Evolutionary conservation across 2,329 filamentous ascomycete species (phyloP), one percentile per base, ranked within the genome.

Genomic region (Penicillium sp.): DNA sequence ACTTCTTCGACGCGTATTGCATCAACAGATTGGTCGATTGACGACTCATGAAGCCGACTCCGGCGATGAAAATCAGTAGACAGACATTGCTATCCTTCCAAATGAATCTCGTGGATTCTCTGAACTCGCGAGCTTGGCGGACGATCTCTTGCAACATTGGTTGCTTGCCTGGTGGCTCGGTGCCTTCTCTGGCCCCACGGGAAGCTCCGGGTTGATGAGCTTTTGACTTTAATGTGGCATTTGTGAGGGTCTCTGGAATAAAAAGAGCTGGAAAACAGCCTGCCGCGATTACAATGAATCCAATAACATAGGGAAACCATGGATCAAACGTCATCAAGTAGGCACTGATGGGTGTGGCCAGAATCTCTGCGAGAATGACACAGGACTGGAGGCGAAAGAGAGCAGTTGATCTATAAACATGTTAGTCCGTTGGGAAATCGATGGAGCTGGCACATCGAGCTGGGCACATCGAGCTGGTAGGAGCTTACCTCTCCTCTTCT

Each of bases 1-100:
- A 68, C 17, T 62, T 63, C 41, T 63, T 63, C 10, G 66, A 68
- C 1, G 59, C 59, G 46, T 66, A 69, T 51, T 69, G 68, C 10
- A 69, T 32, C 17, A 70, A 51, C 12, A 70, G 41, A 21, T 42
- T 56, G 2, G 55, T 59, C 2, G 60, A 62, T 37, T 62, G 56
- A 15, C 54, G 55, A 34, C 56, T 62, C 39, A 68, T 53, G 13
- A 54, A 46, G 4, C 60, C 51, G 13, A 65, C 60, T 15, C 68
- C 61, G 15, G 63, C 41, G 9, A 58, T 49, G 2, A 67, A 3
- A 13, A 70, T 36, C 26, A 60, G 44, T 17, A 67, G 18, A 12
- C 54, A 45, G 5, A 68, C 23, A 41, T 58, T 63, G 2, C 46
- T 40, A 21, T 65, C 56, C 0, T 30, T 34, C 61, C 63, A 66